Evolutionary conservation across 768 basidiomycete species (phyloP).

Genomic region (Exidia glandulosa): DNA sequence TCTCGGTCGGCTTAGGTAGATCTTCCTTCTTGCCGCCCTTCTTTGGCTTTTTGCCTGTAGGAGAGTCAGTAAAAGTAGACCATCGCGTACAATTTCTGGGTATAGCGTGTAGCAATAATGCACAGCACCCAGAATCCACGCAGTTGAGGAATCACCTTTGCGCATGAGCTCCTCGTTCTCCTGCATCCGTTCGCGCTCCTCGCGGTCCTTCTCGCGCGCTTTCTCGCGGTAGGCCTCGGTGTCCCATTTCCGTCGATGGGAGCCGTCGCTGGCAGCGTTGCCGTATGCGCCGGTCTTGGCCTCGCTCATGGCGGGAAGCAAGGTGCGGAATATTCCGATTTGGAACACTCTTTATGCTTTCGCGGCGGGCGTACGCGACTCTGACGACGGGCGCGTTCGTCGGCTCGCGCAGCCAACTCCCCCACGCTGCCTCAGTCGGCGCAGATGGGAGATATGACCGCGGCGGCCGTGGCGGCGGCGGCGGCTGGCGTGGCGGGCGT

Average conservation of each 20-base stretch:
- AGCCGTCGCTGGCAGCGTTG: neutral
- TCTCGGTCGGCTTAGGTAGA: conserved; percentile 85
- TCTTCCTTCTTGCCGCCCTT: conserved; percentile 54
- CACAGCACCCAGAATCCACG: no score
- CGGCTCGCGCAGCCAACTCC: neutral
- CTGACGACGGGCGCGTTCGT: neutral
- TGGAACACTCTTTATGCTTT: neutral
- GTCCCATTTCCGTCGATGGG: conserved; percentile 75
- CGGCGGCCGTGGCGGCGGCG: no score
- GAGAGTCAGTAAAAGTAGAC: neutral
- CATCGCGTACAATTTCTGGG: no score
- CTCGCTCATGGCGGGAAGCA: neutral
- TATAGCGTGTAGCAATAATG: no score
- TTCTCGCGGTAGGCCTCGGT: conserved; percentile 79
- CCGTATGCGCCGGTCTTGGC: neutral
- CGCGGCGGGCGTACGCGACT: neutral
- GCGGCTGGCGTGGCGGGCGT: neutral
- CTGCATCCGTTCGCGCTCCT: conserved; percentile 73
- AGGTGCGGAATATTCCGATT: neutral
- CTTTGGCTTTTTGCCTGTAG: conserved; percentile 72
- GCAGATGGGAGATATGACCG: no score
- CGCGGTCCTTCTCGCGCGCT: conserved; percentile 70
- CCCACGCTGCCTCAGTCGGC: no score
- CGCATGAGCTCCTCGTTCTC: conserved; percentile 77
- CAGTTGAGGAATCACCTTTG: conserved; percentile 45